Base-by-base conservation (phyloP, 257 asterid species). In the Capsicum rhomboideum region DNA sequence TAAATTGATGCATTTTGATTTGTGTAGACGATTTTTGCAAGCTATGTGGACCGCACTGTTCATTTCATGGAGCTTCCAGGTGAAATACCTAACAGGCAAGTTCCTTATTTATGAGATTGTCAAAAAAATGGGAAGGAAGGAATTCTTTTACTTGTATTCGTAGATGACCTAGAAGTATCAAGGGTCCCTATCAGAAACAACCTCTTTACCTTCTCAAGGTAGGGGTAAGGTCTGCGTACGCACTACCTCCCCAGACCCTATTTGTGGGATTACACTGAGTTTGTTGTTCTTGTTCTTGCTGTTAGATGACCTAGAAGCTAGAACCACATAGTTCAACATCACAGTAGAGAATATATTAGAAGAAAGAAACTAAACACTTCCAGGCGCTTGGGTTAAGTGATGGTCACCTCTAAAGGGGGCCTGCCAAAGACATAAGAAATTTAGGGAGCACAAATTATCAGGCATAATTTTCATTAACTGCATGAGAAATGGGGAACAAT, bases 21-120 rank as follows among this genome's bases (percentile, higher is more conserved):
- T 72, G 69, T 84, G 88, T 94, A 97, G 99, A 92, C 98, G 78
- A 94, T 95, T 82, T 97, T 95, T 90, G 91, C 93, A 80, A 95
- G 98, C 87, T 97, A 97, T 56, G 93, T 91, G 83, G 98, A 93
- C 52, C 98, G 98, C 74, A 91, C 97, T 63, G 96, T 97, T 88
- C 99, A 93, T 91, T 97, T 97, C 89, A 97, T 95, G 99, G 99
- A 93, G 84, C 97, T 97, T 85, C 99, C 99, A 83, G 99, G 99
- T 86, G 99, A 97, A 86, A 91, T 97, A 69, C 94, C 93, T 29
- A 97, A 93, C 91, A 97, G 99, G 99, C 83, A 66, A 59, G 88
- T 84, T 40, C 80, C 49, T 44, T 52, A 34, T 74, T 46, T 74
- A 21, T 40, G 59, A 21, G 56, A 54, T 23, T 53, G 66, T 79